phyloP scores from a whole-genome alignment of 257 asterid species.

The Scutellaria barbata region DNA sequence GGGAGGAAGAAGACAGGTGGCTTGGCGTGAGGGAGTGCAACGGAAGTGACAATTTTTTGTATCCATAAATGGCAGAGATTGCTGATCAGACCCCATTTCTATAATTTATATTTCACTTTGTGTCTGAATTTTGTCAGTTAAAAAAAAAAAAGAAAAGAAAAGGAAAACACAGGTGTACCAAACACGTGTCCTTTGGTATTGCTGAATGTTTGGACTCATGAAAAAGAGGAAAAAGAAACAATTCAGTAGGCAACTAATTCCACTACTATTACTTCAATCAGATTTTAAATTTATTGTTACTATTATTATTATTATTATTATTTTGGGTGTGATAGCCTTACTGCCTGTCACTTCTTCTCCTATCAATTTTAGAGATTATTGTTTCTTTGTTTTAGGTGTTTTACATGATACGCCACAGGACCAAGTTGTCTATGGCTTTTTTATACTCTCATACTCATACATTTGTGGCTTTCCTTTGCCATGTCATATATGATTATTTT shows the following conservation, averaged over 20 bases:
- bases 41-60: slow-evolving; percentile 1
- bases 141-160: too few relatives aligned
- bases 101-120: background rate
- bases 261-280: background rate
- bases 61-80: background rate
- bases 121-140: too few relatives aligned
- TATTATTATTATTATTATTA: background rate
- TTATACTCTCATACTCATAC: background rate
- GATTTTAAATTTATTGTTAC: too few relatives aligned
- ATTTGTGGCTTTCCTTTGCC: slow-evolving; percentile 4
- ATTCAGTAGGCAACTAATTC: slow-evolving; percentile 18
- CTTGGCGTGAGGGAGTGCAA: slow-evolving; percentile 3
- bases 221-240: slow-evolving; percentile 17
- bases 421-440: background rate
- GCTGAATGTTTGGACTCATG: background rate
- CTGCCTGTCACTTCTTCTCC: background rate
- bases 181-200: background rate
- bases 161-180: slow-evolving; percentile 9
- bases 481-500: slow-evolving; percentile 29
- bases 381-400: slow-evolving; percentile 1
- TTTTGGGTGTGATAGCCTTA: background rate
- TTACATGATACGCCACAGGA: background rate
- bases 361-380: background rate
- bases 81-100: background rate
- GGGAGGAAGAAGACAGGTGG: too few relatives aligned